Evolutionary conservation across 208 protist species (phyloP), one percentile per base, ranked within the genome.

Genomic region (Leishmania arabica): DNA sequence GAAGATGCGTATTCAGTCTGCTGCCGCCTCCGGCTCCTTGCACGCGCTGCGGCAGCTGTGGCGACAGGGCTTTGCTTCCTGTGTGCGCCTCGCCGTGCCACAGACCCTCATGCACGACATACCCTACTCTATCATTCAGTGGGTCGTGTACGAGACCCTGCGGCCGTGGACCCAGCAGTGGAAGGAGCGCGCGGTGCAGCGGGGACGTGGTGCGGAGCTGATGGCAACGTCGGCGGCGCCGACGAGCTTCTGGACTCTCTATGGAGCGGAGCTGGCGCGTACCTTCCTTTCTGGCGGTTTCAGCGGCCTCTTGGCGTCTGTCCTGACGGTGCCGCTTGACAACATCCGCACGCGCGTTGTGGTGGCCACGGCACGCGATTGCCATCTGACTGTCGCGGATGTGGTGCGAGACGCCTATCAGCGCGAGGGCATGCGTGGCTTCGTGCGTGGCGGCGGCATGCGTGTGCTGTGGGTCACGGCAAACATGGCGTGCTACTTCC

Each of bases 401-500:
- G 84, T 96, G 17, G 86, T 94, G 56, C 75, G 73, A 13, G 69
- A 76, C 7, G 72, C 86, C 17, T 95, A 95, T 71, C 77, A 77
- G 15, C 34, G 77, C 11, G 89, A 90, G 77, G 94, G 94, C 5
- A 56, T 91, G 65, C 77, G 78, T n/a, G 84, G 86, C 34, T 96
- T 97, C 54, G 88, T 92, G 75, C 86, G 86, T n/a, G 94, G 94
- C 37, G 91, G 87, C 2, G 78, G 68, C 34, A 91, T 89, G 77
- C 92, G 94, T 58, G 87, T 96, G 73, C 54, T 97, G 51, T 97
- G 92, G 91, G 92, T 97, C 68, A 92, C 91, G 17, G 71, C 82
- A 13, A 97, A 97, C 84, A 93, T 95, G 92, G 89, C 91, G 11
- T 75, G 89, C 31, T 97, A 96, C 82, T 96, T 96, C 54, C 94